A percentile compares a stretch with the other conserved stretches of the same genome.
Conservation (phyloP, 148 eudicot species). For the Rhododendron williamsianum region DNA sequence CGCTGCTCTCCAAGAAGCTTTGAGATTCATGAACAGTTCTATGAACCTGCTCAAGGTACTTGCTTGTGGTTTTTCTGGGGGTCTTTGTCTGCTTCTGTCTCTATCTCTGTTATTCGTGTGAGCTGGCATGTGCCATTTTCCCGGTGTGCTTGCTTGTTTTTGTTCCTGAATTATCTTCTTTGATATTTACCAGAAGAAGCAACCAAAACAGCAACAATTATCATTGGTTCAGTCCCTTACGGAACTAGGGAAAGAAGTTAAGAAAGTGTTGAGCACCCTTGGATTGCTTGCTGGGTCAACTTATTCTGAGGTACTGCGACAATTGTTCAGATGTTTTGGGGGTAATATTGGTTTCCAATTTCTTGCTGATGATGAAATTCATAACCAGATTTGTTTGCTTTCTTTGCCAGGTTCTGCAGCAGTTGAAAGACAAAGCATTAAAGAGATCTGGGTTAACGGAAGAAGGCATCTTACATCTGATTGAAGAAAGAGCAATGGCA, state of each 20-base stretch:
- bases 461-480: constrained; percentile 39
- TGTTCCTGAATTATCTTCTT: neutral
- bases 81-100: neutral
- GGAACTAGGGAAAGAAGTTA: constrained; percentile 47
- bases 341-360: neutral
- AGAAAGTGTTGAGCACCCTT: constrained; percentile 50
- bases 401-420: constrained; percentile 52
- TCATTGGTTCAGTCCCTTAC: constrained; percentile 39
- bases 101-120: neutral
- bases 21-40: constrained; percentile 45
- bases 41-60: constrained; percentile 57
- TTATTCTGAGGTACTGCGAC: constrained; percentile 55
- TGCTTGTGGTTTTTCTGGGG: neutral
- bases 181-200: constrained; percentile 56
- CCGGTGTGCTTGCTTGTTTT: neutral
- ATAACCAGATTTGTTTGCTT: neutral
- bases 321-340: neutral
- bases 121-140: neutral
- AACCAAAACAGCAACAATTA: constrained; percentile 44
- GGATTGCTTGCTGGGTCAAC: constrained; percentile 58
- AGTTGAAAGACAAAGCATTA: constrained; percentile 77
- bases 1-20: constrained; percentile 55
- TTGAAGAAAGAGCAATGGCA: constrained; percentile 60
- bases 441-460: constrained; percentile 60
- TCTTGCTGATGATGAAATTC: neutral